Percentiles rank a stretch among this genome's conserved stretches.
These are phyloP conservation scores for Rutstroemia sp. DNA, from an alignment of 2,329 filamentous ascomycete species.

Conservation along the genomic window DNA sequence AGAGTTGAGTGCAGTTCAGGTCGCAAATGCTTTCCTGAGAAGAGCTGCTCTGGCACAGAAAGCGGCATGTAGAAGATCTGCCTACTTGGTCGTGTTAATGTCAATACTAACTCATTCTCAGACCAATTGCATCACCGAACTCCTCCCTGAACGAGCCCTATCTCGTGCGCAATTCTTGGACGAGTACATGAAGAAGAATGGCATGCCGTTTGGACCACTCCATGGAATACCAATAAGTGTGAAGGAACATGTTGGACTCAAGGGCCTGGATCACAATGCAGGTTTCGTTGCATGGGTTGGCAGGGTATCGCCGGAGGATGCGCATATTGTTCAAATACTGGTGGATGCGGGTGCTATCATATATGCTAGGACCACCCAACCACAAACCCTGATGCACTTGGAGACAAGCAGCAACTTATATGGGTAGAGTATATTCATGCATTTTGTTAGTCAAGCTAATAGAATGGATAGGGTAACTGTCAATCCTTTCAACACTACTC, in stretches of 20 bases:
- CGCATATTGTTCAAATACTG: slow-evolving; percentile 39
- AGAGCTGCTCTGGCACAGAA: slow-evolving; percentile 46
- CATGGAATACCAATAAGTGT: slow-evolving; percentile 43
- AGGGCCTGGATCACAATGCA: slow-evolving; percentile 40
- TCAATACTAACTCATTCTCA: slow-evolving; percentile 17
- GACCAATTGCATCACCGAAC: slow-evolving; percentile 40
- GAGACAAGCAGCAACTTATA: slow-evolving; percentile 44
- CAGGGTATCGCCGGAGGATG: slow-evolving; percentile 36
- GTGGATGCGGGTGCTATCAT: slow-evolving; percentile 43
- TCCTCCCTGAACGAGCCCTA: slow-evolving; percentile 31
- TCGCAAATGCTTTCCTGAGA: slow-evolving; percentile 46
- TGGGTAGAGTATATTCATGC: slow-evolving; percentile 23
- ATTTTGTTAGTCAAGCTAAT: background rate
- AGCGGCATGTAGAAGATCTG: slow-evolving; percentile 28
- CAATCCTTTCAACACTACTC: slow-evolving; percentile 44
- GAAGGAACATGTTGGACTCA: slow-evolving; percentile 46
- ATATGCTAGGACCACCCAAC: slow-evolving; percentile 45
- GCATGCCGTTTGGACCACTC: slow-evolving; percentile 31
- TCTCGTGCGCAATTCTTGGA: slow-evolving; percentile 30
- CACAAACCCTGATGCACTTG: slow-evolving; percentile 47
- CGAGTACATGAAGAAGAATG: slow-evolving; percentile 24
- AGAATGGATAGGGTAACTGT: slow-evolving; percentile 38
- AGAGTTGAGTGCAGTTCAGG: slow-evolving; percentile 35
- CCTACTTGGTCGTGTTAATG: background rate
- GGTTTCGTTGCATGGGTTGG: slow-evolving; percentile 44